Evolutionary conservation across 345 rosid species (phyloP).

Genomic region (Psidium friedrichsthalianum): DNA sequence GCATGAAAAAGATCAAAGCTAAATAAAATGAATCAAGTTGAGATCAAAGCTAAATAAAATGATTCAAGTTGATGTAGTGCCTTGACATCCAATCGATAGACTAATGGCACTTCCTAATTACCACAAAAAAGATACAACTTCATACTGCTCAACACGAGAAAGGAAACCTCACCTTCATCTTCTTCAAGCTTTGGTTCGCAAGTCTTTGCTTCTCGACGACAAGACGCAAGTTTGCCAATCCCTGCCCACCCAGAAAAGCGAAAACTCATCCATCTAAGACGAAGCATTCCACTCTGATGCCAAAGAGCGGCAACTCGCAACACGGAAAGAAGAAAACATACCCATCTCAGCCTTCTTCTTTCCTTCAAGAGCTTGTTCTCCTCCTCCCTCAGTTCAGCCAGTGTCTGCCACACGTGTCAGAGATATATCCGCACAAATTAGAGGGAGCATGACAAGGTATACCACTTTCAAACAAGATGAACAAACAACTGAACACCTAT

Average conservation of each 20-base stretch:
- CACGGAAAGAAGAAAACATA: background rate
- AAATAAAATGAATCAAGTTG: background rate
- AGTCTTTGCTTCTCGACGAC: slow-evolving; percentile 40
- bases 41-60: background rate
- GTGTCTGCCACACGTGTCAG: background rate
- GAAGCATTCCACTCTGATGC: background rate
- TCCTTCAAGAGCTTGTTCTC: slow-evolving; percentile 5
- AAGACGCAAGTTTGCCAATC: slow-evolving; percentile 27
- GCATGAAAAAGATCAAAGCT: background rate
- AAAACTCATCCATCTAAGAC: background rate
- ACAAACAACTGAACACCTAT: background rate
- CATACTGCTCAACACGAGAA: background rate
- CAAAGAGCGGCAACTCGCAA: background rate
- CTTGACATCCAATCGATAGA: background rate
- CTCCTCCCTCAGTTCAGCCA: slow-evolving; percentile 6
- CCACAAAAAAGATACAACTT: background rate
- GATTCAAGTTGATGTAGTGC: background rate
- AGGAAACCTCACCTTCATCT: slow-evolving; percentile 32
- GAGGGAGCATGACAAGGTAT: background rate
- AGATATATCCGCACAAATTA: background rate
- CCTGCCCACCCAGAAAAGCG: slow-evolving; percentile 12
- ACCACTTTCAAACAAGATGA: background rate
- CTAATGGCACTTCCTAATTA: background rate
- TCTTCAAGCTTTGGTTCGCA: slow-evolving; percentile 44
- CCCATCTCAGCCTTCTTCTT: background rate